Percentiles rank a stretch among this genome's conserved stretches.
phyloP scores from a whole-genome alignment of 768 basidiomycete species.

The Tephrocybe sp. region DNA sequence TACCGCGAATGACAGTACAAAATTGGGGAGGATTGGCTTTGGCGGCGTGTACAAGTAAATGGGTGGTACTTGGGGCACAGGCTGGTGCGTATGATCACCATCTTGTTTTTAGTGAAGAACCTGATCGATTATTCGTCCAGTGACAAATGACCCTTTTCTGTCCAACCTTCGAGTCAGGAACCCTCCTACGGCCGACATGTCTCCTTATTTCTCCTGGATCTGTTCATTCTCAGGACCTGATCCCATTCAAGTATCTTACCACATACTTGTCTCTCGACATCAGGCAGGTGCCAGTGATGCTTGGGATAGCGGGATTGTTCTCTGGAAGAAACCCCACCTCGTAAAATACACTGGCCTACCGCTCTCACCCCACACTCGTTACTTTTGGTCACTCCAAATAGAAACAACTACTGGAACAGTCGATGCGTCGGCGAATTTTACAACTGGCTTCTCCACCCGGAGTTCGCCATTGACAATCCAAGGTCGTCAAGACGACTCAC shows the following conservation, averaged over 20 bases:
- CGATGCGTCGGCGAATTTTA: slow-evolving; percentile 23
- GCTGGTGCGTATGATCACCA: no score
- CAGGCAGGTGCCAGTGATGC: slow-evolving; percentile 19
- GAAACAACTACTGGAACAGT: slow-evolving; percentile 19
- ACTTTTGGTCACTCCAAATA: slow-evolving; percentile 27
- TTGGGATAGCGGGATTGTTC: slow-evolving; percentile 24
- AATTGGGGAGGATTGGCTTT: no score
- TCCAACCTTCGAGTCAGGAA: slow-evolving; percentile 23
- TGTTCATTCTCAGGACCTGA: slow-evolving; percentile 17
- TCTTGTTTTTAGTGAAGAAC: no score
- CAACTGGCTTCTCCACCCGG: no score
- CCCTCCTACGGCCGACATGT: slow-evolving; percentile 25
- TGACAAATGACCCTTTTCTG: no score
- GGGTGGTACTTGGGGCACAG: no score
- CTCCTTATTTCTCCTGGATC: slow-evolving; percentile 28
- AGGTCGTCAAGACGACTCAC: neutral
- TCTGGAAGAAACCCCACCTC: slow-evolving; percentile 22
- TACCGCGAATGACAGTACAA: no score
- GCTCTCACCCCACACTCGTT: slow-evolving; percentile 23
- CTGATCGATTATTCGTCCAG: no score
- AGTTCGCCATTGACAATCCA: neutral
- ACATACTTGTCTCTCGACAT: slow-evolving; percentile 20
- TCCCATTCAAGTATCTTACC: slow-evolving; percentile 24
- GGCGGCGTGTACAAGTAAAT: no score
- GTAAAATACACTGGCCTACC: slow-evolving; percentile 25